phyloP scores from a whole-genome alignment of 768 basidiomycete genomes.

The Auricularia heimuer region DNA sequence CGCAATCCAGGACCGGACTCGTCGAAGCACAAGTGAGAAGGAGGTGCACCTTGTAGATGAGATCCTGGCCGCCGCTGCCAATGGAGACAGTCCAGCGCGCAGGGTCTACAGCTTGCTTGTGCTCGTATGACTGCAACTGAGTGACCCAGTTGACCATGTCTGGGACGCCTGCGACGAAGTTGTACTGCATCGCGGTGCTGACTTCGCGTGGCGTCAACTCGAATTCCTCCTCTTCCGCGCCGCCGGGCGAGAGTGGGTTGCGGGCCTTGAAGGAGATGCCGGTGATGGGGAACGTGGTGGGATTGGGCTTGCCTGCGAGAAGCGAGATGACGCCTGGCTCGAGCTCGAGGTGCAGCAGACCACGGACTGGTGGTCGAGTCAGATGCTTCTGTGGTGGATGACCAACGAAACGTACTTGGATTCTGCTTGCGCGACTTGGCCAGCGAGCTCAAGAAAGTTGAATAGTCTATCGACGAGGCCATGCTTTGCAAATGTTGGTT shows the following conservation, averaged over 20 bases:
- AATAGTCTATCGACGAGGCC: neutral
- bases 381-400: neutral
- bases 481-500: neutral
- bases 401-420: neutral
- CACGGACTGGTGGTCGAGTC: conserved; percentile 30
- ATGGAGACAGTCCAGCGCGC: conserved; percentile 71
- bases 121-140: conserved; percentile 59
- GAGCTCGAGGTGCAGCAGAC: conserved; percentile 70
- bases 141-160: conserved; percentile 59
- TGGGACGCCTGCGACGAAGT: conserved; percentile 58
- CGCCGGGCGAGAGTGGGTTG: conserved; percentile 32
- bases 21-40: neutral
- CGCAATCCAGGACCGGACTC: neutral
- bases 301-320: conserved; percentile 87
- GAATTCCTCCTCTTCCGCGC: conserved; percentile 36
- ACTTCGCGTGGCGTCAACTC: conserved; percentile 52
- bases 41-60: conserved; percentile 66
- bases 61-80: conserved; percentile 81
- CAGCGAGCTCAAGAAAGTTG: neutral
- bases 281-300: conserved; percentile 83
- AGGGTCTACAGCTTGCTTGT: conserved; percentile 43
- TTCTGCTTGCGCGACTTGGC: neutral
- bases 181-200: conserved; percentile 64
- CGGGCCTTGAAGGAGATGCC: conserved; percentile 56
- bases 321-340: conserved; percentile 70